Conservation (phyloP, 805 yeast genomes). For the Citeromyces nyonsensis region DNA sequence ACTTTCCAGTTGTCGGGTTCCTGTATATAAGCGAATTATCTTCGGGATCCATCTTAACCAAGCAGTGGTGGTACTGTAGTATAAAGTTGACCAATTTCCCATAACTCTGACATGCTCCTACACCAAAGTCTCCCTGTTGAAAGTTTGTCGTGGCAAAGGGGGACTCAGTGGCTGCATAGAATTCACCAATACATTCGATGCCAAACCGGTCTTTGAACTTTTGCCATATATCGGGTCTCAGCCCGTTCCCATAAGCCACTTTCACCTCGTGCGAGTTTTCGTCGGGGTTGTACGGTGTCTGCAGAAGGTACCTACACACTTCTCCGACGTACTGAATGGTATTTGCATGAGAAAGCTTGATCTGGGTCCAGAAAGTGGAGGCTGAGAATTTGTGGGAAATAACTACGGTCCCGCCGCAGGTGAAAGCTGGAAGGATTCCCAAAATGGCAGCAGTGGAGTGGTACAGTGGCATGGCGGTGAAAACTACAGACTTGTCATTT, state of each 20-base stretch:
- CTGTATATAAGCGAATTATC: slow-evolving; percentile 62
- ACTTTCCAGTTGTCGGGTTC: slow-evolving; percentile 47
- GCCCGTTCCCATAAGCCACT: slow-evolving; percentile 83
- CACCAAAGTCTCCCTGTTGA: slow-evolving; percentile 66
- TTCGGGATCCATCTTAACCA: slow-evolving; percentile 68
- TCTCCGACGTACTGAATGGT: slow-evolving; percentile 92
- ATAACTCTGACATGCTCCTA: slow-evolving; percentile 78
- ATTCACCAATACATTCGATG: slow-evolving; percentile 69
- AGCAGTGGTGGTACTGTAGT: slow-evolving; percentile 34
- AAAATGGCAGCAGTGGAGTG: slow-evolving; percentile 88
- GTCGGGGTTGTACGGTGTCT: slow-evolving; percentile 48
- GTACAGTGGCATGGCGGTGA: slow-evolving; percentile 90
- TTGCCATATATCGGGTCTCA: slow-evolving; percentile 79
- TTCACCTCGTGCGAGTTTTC: slow-evolving; percentile 45
- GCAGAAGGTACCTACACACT: slow-evolving; percentile 73
- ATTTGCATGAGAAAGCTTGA: slow-evolving; percentile 51
- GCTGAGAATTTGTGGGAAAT: slow-evolving; percentile 74
- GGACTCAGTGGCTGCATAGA: slow-evolving; percentile 87
- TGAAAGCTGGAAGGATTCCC: slow-evolving; percentile 52
- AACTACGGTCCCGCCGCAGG: slow-evolving; percentile 61
- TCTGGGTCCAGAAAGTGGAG: slow-evolving; percentile 82
- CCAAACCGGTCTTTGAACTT: slow-evolving; percentile 66
- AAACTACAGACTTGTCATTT: slow-evolving; percentile 36
- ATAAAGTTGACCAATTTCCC: slow-evolving; percentile 42
- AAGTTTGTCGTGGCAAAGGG: slow-evolving; percentile 77